Evolutionary conservation across 2,329 filamentous ascomycete species (phyloP), one percentile per base, ranked within the genome.

Genomic region (Stachybotrys echinatus): DNA sequence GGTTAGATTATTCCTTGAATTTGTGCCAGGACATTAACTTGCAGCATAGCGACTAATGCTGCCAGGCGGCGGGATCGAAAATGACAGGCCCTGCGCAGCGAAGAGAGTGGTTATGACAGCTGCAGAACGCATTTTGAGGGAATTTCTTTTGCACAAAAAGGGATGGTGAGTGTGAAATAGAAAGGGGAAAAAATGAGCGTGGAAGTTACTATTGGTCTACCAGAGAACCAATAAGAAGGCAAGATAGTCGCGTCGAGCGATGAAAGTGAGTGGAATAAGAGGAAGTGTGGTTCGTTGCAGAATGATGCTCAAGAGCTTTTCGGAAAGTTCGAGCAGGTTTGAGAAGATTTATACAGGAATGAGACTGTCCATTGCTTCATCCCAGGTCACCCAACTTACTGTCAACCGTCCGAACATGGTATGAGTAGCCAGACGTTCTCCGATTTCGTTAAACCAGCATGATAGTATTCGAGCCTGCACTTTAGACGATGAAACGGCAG

Each of bases 241-340:
- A 19, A 39, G 31, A 44, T 42, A 27, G n/a, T n/a, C n/a, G 46
- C 47, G 46, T 52, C 46, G 27, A 42, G 50, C 45, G 23, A 37
- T 48, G 23, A 17, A 39, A n/a, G 19, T 23, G 34, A 47, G 23
- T 34, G 45, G 21, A 34, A 42, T 34, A 4, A 23, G n/a, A 42
- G 37, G 20, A 31, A 18, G 39, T 43, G 34, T 23, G 17, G 38
- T n/a, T 17, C n/a, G n/a, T n/a, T n/a, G n/a, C n/a, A n/a, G n/a
- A n/a, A n/a, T n/a, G n/a, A n/a, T n/a, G n/a, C n/a, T n/a, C n/a
- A n/a, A n/a, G n/a, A 37, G 31, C 8, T 37, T 37, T 10, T 37
- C 39, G 7, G 20, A 23, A 22, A 27, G 20, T 45, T n/a, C n/a
- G 42, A 45, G 42, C 42, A 45, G 42, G 17, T 45, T 45, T 23